Evolutionary conservation across 1,139 yeast species (phyloP).

Genomic region (Taphrina confusa): DNA sequence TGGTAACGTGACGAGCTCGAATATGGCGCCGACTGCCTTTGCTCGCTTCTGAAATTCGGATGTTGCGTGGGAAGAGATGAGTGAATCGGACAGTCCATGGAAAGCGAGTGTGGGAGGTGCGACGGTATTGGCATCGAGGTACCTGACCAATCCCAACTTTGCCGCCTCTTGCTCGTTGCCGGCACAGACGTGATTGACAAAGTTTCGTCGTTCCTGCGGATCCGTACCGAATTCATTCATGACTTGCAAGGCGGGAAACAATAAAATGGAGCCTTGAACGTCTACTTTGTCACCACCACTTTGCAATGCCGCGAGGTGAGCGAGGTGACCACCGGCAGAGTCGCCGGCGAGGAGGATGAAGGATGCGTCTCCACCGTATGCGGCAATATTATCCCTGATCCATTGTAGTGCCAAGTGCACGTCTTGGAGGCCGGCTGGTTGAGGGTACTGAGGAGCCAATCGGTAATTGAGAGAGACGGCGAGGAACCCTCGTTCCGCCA

Average conservation of each 20-base stretch:
- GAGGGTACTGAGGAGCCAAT: slow-evolving; percentile 18
- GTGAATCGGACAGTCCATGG: slow-evolving; percentile 16
- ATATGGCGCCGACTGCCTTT: slow-evolving; percentile 1
- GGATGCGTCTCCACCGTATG: slow-evolving; percentile 25
- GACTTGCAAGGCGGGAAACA: slow-evolving; percentile 22
- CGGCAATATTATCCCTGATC: slow-evolving; percentile 9
- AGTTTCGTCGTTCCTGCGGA: background rate
- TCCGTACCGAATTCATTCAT: background rate
- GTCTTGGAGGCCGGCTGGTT: slow-evolving; percentile 27
- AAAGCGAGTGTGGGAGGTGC: slow-evolving; percentile 18
- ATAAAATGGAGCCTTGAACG: slow-evolving; percentile 12
- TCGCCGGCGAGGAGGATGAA: slow-evolving; percentile 24
- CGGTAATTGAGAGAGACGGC: slow-evolving; percentile 23
- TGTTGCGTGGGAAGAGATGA: slow-evolving; percentile 4
- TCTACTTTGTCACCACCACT: background rate
- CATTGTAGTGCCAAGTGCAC: slow-evolving; percentile 11
- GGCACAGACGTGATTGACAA: slow-evolving; percentile 11
- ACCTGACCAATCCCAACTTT: background rate
- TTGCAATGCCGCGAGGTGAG: slow-evolving; percentile 14
- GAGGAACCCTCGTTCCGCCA: slow-evolving; percentile 21
- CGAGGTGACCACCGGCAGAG: slow-evolving; percentile 32
- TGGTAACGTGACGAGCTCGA: slow-evolving; percentile 6
- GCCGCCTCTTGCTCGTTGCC: slow-evolving; percentile 3
- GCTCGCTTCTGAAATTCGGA: background rate
- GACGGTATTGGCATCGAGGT: background rate